Evolutionary conservation across 805 yeast species (phyloP).

Genomic region (Nakazawaea anatomiae): DNA sequence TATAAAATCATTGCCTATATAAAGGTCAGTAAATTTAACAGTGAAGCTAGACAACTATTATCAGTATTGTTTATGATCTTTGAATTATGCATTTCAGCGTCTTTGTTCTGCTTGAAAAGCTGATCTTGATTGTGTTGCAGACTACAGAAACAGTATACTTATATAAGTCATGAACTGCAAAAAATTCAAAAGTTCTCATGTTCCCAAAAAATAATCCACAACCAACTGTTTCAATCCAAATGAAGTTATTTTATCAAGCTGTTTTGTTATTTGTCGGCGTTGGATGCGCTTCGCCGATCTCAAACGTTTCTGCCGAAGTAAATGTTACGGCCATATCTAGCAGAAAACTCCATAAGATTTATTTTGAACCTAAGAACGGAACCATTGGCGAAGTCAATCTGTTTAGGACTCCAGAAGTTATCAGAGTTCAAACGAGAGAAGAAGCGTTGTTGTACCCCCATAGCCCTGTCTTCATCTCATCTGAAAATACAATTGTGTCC

Average conservation of each 20-base stretch:
- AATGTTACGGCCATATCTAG: too few relatives aligned
- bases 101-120: too few relatives aligned
- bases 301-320: neutral
- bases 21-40: too few relatives aligned
- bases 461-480: neutral
- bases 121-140: too few relatives aligned
- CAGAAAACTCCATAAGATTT: neutral
- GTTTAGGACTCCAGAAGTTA: neutral
- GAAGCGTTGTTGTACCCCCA: constrained; percentile 3
- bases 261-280: neutral
- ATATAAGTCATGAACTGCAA: too few relatives aligned
- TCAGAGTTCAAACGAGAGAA: constrained; percentile 2
- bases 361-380: neutral
- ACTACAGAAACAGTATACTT: too few relatives aligned
- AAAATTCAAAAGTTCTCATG: too few relatives aligned
- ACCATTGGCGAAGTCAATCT: neutral
- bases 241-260: neutral
- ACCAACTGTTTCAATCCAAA: neutral
- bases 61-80: too few relatives aligned
- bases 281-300: neutral
- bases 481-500: neutral
- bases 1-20: too few relatives aligned
- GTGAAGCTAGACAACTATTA: too few relatives aligned
- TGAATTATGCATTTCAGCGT: too few relatives aligned
- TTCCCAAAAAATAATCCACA: too few relatives aligned